Evolutionary conservation across 805 yeast species (phyloP).

Genomic region (Citeromyces nyonsensis): DNA sequence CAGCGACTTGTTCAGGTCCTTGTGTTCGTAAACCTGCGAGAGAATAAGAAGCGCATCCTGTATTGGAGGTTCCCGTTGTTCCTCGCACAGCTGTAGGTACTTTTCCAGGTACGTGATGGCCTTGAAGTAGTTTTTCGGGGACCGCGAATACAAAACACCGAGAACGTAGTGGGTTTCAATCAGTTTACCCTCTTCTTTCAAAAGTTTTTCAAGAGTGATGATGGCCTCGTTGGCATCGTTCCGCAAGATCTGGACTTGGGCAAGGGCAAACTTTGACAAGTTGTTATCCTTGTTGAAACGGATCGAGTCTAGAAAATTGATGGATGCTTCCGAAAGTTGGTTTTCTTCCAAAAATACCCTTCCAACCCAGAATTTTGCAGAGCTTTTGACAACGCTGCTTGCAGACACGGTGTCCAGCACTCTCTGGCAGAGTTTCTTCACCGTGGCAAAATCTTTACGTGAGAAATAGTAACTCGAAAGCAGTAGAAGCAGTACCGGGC

Average conservation of each 20-base stretch:
- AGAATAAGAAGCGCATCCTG: slow-evolving; percentile 54
- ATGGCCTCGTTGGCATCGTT: slow-evolving; percentile 72
- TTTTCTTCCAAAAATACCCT: slow-evolving; percentile 48
- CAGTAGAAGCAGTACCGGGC: slow-evolving; percentile 48
- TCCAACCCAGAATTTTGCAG: slow-evolving; percentile 75
- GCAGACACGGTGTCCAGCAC: slow-evolving; percentile 17
- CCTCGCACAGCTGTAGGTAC: slow-evolving; percentile 48
- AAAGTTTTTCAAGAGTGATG: slow-evolving; percentile 64
- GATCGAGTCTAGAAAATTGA: slow-evolving; percentile 56
- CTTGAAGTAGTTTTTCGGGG: slow-evolving; percentile 16
- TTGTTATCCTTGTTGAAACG: slow-evolving; percentile 48
- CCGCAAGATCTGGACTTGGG: slow-evolving; percentile 69
- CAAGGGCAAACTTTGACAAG: slow-evolving; percentile 68
- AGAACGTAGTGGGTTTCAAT: slow-evolving; percentile 63
- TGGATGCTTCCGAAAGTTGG: slow-evolving; percentile 59
- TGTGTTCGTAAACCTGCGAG: slow-evolving; percentile 54
- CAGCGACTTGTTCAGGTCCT: slow-evolving; percentile 53
- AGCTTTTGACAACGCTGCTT: slow-evolving; percentile 30
- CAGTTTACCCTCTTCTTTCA: slow-evolving; percentile 49
- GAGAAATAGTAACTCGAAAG: slow-evolving; percentile 63
- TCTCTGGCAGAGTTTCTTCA: slow-evolving; percentile 37
- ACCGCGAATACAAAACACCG: slow-evolving; percentile 59
- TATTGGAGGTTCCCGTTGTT: slow-evolving; percentile 39
- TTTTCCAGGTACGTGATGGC: slow-evolving; percentile 56
- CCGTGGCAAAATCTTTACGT: slow-evolving; percentile 40